Evolutionary conservation across 495 filamentous ascomycete species (phyloP), one percentile per base, ranked within the genome.

Genomic region (Penicillium lagena): DNA sequence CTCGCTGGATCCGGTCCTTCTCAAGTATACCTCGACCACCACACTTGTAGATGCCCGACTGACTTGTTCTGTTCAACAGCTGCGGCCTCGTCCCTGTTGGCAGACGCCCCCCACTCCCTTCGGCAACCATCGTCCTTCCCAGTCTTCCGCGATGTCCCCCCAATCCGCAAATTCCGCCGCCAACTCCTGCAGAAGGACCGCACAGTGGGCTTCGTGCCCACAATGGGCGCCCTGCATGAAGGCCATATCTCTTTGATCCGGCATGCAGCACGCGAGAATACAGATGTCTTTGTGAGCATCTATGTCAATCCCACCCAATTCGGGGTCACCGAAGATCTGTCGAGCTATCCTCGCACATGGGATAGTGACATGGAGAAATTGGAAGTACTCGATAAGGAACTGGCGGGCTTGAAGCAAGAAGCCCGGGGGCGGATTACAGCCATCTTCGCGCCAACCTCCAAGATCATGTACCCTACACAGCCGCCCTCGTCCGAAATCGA

Each of bases 221-320:
- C 93, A 9, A 96, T 98, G 91, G 93, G 93, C 33, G 93, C 93
- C 12, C 77, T 98, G 0, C 93, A 98, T 63, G 77, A 85, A 46
- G 93, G 93, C 22, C 93, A 98, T 62, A 66, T 96, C 29, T 86
- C 86, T 10, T 72, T 97, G 7, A 87, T 95, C 55, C 89, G 90
- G 29, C 76, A 83, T 51, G 93, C 93, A 7, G 94, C 90, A 0
- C 63, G 73, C 43, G 87, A 94, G 58, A 93, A 90, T 65, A 81
- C 85, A 46, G 76, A 85, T 50, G 82, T 97, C 39, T 82, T 96
- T 43, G 87, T 97, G 35, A 85, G 81, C 58, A 84, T 97, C 56
- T 98, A 86, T 58, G 87, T 98, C 54, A 98, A 98, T 60, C 93
- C 93, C 7, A 91, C 94, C 1, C 93, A 97, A 70, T 98, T 98